Conservation (phyloP, 2,329 filamentous ascomycete genomes). For the Penicillium digitatum region DNA sequence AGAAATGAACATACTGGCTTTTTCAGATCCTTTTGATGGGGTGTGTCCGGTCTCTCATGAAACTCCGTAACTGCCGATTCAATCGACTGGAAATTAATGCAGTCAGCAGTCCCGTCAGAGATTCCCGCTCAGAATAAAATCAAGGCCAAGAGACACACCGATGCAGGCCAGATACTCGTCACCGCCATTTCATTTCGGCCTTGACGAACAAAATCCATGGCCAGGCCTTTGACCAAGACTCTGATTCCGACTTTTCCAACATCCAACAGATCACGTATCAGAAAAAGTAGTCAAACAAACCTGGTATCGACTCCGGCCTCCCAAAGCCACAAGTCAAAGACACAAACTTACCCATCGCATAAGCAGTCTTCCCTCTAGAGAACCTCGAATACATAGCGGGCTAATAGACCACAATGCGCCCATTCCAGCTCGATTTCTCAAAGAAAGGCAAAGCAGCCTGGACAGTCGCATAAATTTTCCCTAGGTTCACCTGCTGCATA, state of each 20-base stretch:
- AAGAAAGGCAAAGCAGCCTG: conserved; percentile 68
- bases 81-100: conserved; percentile 51
- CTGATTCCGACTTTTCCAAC: conserved; percentile 74
- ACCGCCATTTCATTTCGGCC: conserved; percentile 66
- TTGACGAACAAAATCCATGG: conserved; percentile 73
- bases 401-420: conserved; percentile 71
- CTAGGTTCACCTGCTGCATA: conserved; percentile 71
- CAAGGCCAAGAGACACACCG: conserved; percentile 46
- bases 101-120: background rate
- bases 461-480: conserved; percentile 70
- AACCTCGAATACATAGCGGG: conserved; percentile 84
- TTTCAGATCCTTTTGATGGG: conserved; percentile 57
- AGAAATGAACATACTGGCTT: conserved; percentile 47
- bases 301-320: background rate
- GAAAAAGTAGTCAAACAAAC: background rate
- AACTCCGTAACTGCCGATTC: conserved; percentile 69
- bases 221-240: conserved; percentile 73
- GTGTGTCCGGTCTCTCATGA: conserved; percentile 45
- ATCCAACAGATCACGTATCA: background rate
- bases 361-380: conserved; percentile 80
- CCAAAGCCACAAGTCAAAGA: background rate
- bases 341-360: conserved; percentile 56
- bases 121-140: background rate
- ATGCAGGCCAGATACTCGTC: conserved; percentile 77
- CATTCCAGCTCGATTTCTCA: conserved; percentile 50